Evolutionary conservation across 2,329 filamentous ascomycete genomes (phyloP).

Genomic region (Clonostachys rhizophaga): DNA sequence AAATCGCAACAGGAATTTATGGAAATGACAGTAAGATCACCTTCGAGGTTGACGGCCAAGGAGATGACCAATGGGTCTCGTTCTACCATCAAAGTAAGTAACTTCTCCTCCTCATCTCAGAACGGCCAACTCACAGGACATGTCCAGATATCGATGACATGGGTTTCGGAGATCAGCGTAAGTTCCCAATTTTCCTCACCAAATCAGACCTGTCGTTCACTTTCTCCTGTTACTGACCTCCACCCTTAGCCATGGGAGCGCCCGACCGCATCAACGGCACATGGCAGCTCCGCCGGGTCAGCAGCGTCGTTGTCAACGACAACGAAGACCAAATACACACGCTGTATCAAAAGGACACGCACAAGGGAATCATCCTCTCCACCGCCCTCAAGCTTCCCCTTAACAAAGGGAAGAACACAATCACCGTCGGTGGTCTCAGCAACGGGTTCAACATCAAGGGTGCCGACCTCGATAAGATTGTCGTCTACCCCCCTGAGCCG

Average conservation of each 20-base stretch:
- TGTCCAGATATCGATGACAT: conserved; percentile 48
- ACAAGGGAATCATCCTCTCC: conserved; percentile 55
- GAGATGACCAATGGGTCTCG: conserved; percentile 46
- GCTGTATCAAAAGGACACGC: conserved; percentile 45
- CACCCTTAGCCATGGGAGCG: conserved; percentile 34
- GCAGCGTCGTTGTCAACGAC: conserved; percentile 55
- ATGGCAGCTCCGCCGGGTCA: conserved; percentile 56
- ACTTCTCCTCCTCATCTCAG: accelerated
- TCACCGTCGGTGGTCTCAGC: conserved; percentile 50
- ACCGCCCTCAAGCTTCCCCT: conserved; percentile 50
- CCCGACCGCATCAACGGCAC: conserved; percentile 55
- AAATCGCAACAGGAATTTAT: conserved; percentile 44
- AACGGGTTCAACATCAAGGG: conserved; percentile 54
- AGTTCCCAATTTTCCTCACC: conserved; percentile 6
- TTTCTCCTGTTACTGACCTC: not conserved
- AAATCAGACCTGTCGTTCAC: not conserved
- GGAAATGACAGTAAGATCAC: conserved; percentile 47
- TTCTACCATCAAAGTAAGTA: conserved; percentile 47
- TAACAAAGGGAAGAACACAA: conserved; percentile 47
- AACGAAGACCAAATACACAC: conserved; percentile 34
- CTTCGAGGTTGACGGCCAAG: conserved; percentile 39
- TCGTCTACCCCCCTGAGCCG: conserved; percentile 53
- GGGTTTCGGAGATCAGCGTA: conserved; percentile 49
- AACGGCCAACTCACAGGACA: not conserved
- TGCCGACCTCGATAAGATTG: conserved; percentile 52